Percentiles rank a stretch among this genome's conserved stretches.
These are phyloP conservation scores for Sonneratia alba DNA, from an alignment of 345 rosid genomes.

Conservation along the genomic window DNA sequence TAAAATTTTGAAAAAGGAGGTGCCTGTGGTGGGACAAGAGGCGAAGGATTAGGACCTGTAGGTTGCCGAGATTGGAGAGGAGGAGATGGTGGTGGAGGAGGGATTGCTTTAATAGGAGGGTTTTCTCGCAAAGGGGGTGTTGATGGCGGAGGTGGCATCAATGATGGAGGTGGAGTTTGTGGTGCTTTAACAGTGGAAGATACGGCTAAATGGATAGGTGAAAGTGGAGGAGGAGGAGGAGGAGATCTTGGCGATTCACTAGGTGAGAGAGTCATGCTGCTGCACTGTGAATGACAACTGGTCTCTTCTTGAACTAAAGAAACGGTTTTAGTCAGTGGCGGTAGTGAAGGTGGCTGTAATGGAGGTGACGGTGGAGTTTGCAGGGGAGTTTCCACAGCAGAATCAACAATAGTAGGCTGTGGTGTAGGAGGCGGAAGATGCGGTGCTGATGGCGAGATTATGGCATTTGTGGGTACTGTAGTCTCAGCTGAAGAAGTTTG, in stretches of 20 bases:
- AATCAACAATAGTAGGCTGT: constrained; percentile 18
- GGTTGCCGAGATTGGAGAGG: constrained; percentile 22
- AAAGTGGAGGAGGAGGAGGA: constrained; percentile 7
- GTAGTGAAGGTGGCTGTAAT: constrained; percentile 2
- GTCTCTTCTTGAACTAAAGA: not conserved
- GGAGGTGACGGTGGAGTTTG: not conserved
- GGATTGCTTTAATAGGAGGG: constrained; percentile 11
- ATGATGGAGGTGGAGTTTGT: constrained; percentile 5
- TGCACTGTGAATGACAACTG: not conserved
- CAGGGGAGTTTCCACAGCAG: constrained; percentile 10
- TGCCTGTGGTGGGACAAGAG: constrained; percentile 16
- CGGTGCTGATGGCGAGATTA: constrained; percentile 21
- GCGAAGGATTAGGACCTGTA: constrained; percentile 16
- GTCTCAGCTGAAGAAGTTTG: constrained; percentile 11
- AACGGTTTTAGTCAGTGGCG: constrained; percentile 3
- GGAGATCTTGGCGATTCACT: not conserved
- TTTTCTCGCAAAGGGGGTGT: constrained; percentile 19
- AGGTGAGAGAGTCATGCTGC: not conserved
- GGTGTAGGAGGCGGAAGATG: constrained; percentile 14
- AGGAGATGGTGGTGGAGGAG: constrained; percentile 42
- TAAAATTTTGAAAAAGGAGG: not conserved
- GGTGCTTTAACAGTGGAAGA: constrained; percentile 15
- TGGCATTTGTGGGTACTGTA: constrained; percentile 16
- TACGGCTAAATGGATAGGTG: constrained; percentile 10
- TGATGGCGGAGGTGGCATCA: constrained; percentile 25